A percentile compares a stretch with the other conserved stretches of the same genome.
Conservation (phyloP, 2,329 filamentous ascomycete genomes). For the Rhinocladiella mackenziei region DNA sequence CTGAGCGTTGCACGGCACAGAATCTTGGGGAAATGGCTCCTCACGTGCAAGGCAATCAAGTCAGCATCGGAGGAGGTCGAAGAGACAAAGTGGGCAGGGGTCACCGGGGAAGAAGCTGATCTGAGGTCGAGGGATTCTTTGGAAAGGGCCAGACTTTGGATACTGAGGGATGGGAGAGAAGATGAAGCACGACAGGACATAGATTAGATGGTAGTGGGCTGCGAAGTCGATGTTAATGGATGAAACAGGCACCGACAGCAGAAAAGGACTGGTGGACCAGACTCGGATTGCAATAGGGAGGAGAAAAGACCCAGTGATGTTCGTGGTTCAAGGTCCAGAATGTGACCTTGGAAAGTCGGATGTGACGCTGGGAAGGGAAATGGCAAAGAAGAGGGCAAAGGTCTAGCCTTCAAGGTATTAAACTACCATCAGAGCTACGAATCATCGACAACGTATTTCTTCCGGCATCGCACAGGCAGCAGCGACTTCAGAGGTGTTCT, state of each 20-base stretch:
- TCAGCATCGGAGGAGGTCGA: constrained; percentile 16
- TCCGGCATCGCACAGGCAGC: too few relatives aligned
- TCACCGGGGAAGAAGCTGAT: background rate
- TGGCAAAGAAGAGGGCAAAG: too few relatives aligned
- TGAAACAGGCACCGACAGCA: constrained; percentile 3
- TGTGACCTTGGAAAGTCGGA: constrained; percentile 23
- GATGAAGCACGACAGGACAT: constrained; percentile 1
- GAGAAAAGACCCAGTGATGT: too few relatives aligned
- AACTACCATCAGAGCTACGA: too few relatives aligned
- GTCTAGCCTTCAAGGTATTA: too few relatives aligned
- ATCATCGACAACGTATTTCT: too few relatives aligned
- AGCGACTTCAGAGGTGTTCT: too few relatives aligned
- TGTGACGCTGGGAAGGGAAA: constrained; percentile 26
- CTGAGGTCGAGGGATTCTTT: background rate
- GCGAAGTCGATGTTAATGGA: constrained; percentile 2
- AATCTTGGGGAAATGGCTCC: background rate
- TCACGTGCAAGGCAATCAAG: constrained; percentile 23
- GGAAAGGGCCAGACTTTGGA: background rate
- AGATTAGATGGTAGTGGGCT: background rate
- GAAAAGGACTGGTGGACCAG: constrained; percentile 4
- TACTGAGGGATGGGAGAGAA: background rate
- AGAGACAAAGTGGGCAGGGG: background rate
- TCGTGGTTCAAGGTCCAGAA: constrained; percentile 15
- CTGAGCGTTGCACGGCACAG: constrained; percentile 5
- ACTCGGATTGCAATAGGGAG: constrained; percentile 10